A percentile compares a stretch with the other conserved stretches of the same genome.
These are phyloP conservation scores for Coelastrella sp. DNA, from an alignment of 139 green algal species.

Conservation along the genomic window DNA sequence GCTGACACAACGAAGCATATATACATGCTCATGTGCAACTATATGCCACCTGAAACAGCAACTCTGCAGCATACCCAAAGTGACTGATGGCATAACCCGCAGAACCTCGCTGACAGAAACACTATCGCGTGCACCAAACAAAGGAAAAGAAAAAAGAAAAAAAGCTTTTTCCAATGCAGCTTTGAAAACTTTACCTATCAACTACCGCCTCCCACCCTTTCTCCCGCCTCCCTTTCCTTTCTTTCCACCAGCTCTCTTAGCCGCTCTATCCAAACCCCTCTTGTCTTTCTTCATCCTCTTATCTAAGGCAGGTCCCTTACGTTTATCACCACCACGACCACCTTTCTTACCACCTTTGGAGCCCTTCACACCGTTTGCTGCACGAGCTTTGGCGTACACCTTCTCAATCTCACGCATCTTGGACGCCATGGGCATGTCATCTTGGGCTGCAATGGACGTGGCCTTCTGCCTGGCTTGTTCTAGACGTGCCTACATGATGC, in stretches of 20 bases:
- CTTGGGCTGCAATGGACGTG: slow-evolving; percentile 78
- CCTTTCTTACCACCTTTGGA: slow-evolving; percentile 53
- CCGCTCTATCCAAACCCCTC: slow-evolving; percentile 54
- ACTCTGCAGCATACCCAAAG: no score
- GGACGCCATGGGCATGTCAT: slow-evolving; percentile 76
- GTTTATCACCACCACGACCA: slow-evolving; percentile 37
- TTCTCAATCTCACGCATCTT: slow-evolving; percentile 85
- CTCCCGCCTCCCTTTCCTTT: slow-evolving; percentile 46
- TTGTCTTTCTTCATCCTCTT: slow-evolving; percentile 74
- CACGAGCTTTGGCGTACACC: slow-evolving; percentile 77
- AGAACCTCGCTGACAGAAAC: no score
- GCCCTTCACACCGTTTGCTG: slow-evolving; percentile 55
- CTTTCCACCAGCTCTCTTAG: slow-evolving; percentile 40
- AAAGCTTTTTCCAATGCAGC: no score
- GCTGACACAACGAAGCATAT: no score
- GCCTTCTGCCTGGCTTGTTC: slow-evolving; percentile 81
- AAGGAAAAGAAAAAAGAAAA: no score
- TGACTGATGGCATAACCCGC: no score
- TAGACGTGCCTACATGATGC: slow-evolving; percentile 52
- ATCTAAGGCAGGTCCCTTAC: slow-evolving; percentile 66
- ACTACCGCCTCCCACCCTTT: slow-evolving; percentile 30
- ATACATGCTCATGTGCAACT: no score
- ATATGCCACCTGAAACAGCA: no score
- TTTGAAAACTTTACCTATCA: neutral
- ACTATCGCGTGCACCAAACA: no score